Evolutionary conservation across 768 basidiomycete genomes (phyloP).

Genomic region (Pulveroboletus sp.): DNA sequence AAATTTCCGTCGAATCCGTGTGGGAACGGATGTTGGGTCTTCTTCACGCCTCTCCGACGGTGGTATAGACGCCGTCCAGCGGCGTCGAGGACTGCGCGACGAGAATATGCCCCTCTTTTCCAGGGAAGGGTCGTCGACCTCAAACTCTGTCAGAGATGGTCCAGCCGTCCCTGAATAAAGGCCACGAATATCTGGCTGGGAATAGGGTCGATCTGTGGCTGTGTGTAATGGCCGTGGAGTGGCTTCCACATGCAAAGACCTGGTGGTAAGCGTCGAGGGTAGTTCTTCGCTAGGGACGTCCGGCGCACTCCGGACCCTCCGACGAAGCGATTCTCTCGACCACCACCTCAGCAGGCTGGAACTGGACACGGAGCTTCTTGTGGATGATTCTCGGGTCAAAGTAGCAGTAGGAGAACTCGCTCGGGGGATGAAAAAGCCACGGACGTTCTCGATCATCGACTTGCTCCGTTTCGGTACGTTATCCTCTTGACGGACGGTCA

Average conservation of each 20-base stretch:
- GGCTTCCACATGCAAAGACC: slow-evolving; percentile 21
- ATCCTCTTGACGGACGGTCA: slow-evolving; percentile 18
- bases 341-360: slow-evolving; percentile 43
- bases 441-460: slow-evolving; percentile 60
- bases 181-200: slow-evolving; percentile 28
- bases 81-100: slow-evolving; percentile 20
- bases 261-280: slow-evolving; percentile 22
- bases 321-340: slow-evolving; percentile 45
- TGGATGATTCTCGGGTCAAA: slow-evolving; percentile 26
- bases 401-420: slow-evolving; percentile 37
- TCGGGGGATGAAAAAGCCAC: slow-evolving; percentile 52
- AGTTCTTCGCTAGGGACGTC: slow-evolving; percentile 35
- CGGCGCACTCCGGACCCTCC: slow-evolving; percentile 50
- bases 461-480: slow-evolving; percentile 40
- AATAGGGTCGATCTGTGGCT: slow-evolving; percentile 23
- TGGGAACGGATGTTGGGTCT: slow-evolving; percentile 12
- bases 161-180: slow-evolving; percentile 15
- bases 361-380: slow-evolving; percentile 25
- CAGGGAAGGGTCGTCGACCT: slow-evolving; percentile 10
- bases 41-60: slow-evolving; percentile 13
- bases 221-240: slow-evolving; percentile 7
- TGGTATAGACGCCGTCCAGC: slow-evolving; percentile 15
- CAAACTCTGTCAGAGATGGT: slow-evolving; percentile 22
- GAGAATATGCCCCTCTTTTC: slow-evolving; percentile 12
- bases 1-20: slow-evolving; percentile 30